Conservation (phyloP, 2,329 filamentous ascomycete species). For the Aspergillus vadensis region DNA sequence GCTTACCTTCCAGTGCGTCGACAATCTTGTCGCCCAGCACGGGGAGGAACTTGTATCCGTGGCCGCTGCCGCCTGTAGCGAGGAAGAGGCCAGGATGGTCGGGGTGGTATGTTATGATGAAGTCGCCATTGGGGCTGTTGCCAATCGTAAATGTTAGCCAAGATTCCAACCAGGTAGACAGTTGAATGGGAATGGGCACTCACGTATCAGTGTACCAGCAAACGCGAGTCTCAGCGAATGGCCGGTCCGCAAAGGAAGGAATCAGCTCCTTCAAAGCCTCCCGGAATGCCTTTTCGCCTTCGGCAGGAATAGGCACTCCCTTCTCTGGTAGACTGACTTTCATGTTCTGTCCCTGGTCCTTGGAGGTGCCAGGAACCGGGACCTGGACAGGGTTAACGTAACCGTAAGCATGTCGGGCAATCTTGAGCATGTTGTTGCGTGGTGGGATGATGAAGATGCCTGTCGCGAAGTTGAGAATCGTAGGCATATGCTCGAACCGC, state of each 20-base stretch:
- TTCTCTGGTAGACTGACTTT: constrained; percentile 44
- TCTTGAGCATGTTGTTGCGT: constrained; percentile 61
- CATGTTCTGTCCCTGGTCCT: constrained; percentile 26
- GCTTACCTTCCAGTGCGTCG: constrained; percentile 47
- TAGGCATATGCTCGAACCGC: constrained; percentile 65
- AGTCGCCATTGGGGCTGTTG: constrained; percentile 62
- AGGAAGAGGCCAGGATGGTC: constrained; percentile 53
- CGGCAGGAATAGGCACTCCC: constrained; percentile 46
- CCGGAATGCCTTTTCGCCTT: constrained; percentile 65
- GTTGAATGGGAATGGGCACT: constrained; percentile 16
- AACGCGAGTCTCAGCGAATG: constrained; percentile 63
- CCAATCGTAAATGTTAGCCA: too few species aligned
- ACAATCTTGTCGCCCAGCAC: constrained; percentile 56
- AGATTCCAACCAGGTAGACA: too few species aligned
- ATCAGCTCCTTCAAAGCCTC: constrained; percentile 63
- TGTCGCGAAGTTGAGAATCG: constrained; percentile 53
- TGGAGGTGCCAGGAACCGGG: constrained; percentile 24
- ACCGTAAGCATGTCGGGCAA: constrained; percentile 69
- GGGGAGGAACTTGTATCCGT: constrained; percentile 58
- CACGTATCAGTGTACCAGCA: constrained; percentile 78
- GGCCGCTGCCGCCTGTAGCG: constrained; percentile 56
- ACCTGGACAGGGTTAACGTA: constrained; percentile 55
- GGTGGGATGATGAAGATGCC: constrained; percentile 61
- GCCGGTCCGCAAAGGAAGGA: constrained; percentile 60
- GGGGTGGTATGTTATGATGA: constrained; percentile 71